These are phyloP conservation scores for Apiotrichum gamsii DNA, from an alignment of 1,284 basidiomycete species.

Conservation along the genomic window DNA sequence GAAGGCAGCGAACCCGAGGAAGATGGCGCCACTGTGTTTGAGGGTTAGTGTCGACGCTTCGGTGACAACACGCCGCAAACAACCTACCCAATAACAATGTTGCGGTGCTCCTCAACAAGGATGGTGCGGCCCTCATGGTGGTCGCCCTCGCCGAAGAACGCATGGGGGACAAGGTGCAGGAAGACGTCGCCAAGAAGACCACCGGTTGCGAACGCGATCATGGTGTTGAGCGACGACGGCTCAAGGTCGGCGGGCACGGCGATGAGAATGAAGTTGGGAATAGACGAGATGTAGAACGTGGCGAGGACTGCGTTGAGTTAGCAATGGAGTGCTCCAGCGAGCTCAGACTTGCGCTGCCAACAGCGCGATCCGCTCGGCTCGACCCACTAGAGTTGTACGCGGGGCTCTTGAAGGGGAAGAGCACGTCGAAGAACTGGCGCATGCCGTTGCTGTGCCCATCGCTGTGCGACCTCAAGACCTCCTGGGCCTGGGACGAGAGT, in stretches of 20 bases:
- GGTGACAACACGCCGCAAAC: neutral
- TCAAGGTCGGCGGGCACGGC: slow-evolving; percentile 81
- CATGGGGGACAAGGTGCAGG: slow-evolving; percentile 78
- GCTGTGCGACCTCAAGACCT: no score
- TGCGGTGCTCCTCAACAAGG: slow-evolving; percentile 79
- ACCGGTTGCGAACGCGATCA: slow-evolving; percentile 64
- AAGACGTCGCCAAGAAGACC: slow-evolving; percentile 85
- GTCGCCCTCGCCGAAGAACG: slow-evolving; percentile 79
- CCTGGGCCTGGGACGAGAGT: no score
- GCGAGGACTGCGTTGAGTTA: slow-evolving; percentile 56
- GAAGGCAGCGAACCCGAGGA: slow-evolving; percentile 75
- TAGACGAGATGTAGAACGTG: slow-evolving; percentile 87
- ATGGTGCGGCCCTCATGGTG: slow-evolving; percentile 57
- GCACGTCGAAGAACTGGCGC: slow-evolving; percentile 59
- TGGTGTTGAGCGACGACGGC: slow-evolving; percentile 74
- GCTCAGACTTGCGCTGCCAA: neutral
- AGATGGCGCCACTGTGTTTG: slow-evolving; percentile 62
- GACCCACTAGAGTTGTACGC: slow-evolving; percentile 69
- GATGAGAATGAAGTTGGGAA: slow-evolving; percentile 84
- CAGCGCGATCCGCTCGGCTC: slow-evolving; percentile 1
- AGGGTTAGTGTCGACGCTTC: slow-evolving; percentile 2
- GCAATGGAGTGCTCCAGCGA: neutral
- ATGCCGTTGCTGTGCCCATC: slow-evolving; percentile 16
- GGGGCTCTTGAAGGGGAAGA: slow-evolving; percentile 74
- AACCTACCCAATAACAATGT: slow-evolving; percentile 71